These are phyloP conservation scores for Castanopsis chinensis DNA, from an alignment of 306 rosid species.

Conservation along the genomic window DNA sequence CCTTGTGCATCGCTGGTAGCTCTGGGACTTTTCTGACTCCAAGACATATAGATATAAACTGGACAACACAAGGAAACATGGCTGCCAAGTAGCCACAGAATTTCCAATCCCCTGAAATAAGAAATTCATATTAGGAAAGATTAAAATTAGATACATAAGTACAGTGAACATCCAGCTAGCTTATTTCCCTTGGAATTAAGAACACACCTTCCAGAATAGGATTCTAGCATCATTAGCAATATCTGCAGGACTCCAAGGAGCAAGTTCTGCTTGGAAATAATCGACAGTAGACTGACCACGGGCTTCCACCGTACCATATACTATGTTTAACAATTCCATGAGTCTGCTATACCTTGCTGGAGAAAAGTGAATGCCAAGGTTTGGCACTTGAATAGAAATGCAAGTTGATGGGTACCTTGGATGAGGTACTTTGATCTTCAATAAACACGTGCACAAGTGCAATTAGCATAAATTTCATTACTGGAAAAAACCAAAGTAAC, in stretches of 20 bases:
- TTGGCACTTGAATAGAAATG: slow-evolving; percentile 90
- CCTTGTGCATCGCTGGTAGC: slow-evolving; percentile 81
- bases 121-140: slow-evolving; percentile 10
- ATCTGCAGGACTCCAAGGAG: slow-evolving; percentile 73
- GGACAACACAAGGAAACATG: slow-evolving; percentile 76
- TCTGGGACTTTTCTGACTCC: slow-evolving; percentile 73
- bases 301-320: slow-evolving; percentile 59
- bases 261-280: slow-evolving; percentile 45
- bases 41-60: slow-evolving; percentile 72
- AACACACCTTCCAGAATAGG: slow-evolving; percentile 83
- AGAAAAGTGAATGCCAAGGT: slow-evolving; percentile 90
- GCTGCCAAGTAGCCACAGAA: slow-evolving; percentile 92
- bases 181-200: slow-evolving; percentile 7
- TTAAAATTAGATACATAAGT: background rate
- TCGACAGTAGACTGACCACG: slow-evolving; percentile 53
- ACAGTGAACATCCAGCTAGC: background rate
- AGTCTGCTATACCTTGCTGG: slow-evolving; percentile 72
- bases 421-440: slow-evolving; percentile 89
- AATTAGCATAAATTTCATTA: slow-evolving; percentile 14
- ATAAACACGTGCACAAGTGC: slow-evolving; percentile 13
- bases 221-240: slow-evolving; percentile 76
- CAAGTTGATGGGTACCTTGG: slow-evolving; percentile 90
- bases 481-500: slow-evolving; percentile 11
- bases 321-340: slow-evolving; percentile 63
- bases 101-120: slow-evolving; percentile 85